phyloP scores from a whole-genome alignment of 257 asterid genomes.

The Ocimum tenuiflorum region DNA sequence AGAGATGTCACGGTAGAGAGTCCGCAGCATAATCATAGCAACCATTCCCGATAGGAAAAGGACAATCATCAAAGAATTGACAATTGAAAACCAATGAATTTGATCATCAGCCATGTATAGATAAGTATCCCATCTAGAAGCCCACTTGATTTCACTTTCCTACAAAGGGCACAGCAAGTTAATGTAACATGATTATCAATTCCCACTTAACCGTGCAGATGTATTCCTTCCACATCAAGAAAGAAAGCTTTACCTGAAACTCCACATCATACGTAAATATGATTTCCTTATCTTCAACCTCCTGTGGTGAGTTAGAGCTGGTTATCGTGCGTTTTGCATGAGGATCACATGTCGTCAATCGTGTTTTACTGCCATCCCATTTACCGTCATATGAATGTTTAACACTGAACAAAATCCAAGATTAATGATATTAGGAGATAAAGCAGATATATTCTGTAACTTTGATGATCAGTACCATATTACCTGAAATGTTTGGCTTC shows the following conservation, averaged over 20 bases:
- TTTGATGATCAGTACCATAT: slow-evolving; percentile 3
- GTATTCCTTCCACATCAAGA: background rate
- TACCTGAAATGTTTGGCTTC: slow-evolving; percentile 80
- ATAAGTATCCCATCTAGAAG: slow-evolving; percentile 92
- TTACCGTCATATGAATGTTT: slow-evolving; percentile 74
- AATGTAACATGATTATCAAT: slow-evolving; percentile 2
- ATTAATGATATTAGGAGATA: slow-evolving; percentile 18
- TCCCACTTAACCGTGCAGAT: background rate
- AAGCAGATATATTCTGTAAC: background rate
- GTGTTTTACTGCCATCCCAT: slow-evolving; percentile 48
- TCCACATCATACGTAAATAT: slow-evolving; percentile 88
- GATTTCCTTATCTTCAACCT: slow-evolving; percentile 66
- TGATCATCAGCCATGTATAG: slow-evolving; percentile 90
- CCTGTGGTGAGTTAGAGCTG: slow-evolving; percentile 69
- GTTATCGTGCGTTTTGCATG: slow-evolving; percentile 69
- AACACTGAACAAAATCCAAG: slow-evolving; percentile 38
- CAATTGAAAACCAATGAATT: slow-evolving; percentile 89
- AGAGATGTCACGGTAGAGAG: slow-evolving; percentile 85
- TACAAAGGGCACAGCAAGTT: slow-evolving; percentile 23
- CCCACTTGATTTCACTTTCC: slow-evolving; percentile 94
- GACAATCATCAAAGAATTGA: slow-evolving; percentile 81
- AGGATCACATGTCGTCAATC: slow-evolving; percentile 74
- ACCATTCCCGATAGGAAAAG: slow-evolving; percentile 94
- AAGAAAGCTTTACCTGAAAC: slow-evolving; percentile 49
- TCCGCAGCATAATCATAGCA: slow-evolving; percentile 90